Base-by-base conservation (phyloP, 495 filamentous ascomycete species). In the Barbatosphaeria neglecta region DNA sequence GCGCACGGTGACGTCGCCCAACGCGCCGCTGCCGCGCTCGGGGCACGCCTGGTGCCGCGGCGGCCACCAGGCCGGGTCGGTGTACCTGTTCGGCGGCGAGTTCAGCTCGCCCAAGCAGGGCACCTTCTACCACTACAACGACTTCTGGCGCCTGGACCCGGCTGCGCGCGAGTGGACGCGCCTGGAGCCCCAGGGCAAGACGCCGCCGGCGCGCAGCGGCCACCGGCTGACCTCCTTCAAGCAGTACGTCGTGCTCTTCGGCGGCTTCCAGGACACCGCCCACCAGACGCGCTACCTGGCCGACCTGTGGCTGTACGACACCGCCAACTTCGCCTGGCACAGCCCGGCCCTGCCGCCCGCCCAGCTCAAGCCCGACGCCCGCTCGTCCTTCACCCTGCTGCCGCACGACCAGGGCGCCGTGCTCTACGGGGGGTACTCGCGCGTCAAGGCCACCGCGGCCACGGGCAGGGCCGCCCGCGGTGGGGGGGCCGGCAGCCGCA, bases 51-150 rank as follows among this genome's bases (percentile, higher is more conserved):
- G 89, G 84, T 87, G 82, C 52, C 78, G 90, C 49, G 87, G 83
- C 40, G 88, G 85, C 15, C 92, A 93, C 61, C 76, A 81, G 24
- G 67, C 65, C 45, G 80, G 82, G n/a, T 83, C 83, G 19, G 72
- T 96, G 37, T 98, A 90, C 64, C 63, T 98, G 15, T 97, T 96
- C 54, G 92, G 92, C 55, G 92, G 90, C 54, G 70, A 78, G 50
- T 76, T 77, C 50, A 64, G 60, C 47, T 67, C 59, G 40, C 92
- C 92, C 1, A 98, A 96, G 57, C 92, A 98, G 61, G 92, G 92
- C 4, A 98, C 90, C 1, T 98, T 98, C 60, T 96, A 98, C 59
- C 92, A 98, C 56, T 98, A 98, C 68, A 94, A 95, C 62, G 92
- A 96, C 59, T 96, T 97, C 60, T 98, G 92, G 92, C 75, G 85